phyloP scores from a whole-genome alignment of 2,329 filamentous ascomycete species.

The Cytospora paraplurivora region DNA sequence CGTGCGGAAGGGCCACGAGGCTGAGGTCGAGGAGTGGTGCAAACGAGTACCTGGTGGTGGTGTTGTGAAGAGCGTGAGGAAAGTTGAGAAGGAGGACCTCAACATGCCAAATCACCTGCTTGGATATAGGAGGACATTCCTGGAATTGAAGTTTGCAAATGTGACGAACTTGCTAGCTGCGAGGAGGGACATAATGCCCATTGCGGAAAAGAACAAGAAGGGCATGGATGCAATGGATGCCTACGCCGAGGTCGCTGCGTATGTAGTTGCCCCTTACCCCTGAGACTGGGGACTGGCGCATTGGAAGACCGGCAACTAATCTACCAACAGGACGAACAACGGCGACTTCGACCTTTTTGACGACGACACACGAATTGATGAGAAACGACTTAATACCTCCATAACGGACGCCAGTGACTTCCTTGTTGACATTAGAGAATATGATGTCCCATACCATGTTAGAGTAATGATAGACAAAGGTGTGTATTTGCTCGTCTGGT shows the following conservation, averaged over 20 bases:
- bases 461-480: conserved; percentile 89
- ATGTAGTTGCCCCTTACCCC: conserved; percentile 31
- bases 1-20: conserved; percentile 82
- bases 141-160: conserved; percentile 85
- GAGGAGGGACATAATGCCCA: conserved; percentile 78
- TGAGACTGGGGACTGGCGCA: conserved; percentile 10
- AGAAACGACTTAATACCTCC: conserved; percentile 73
- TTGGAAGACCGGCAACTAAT: conserved; percentile 32
- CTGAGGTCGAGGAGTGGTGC: conserved; percentile 95
- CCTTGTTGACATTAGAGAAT: conserved; percentile 98
- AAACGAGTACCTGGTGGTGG: conserved; percentile 77
- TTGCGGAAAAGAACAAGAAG: conserved; percentile 96
- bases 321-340: conserved; percentile 57
- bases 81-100: conserved; percentile 89
- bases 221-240: conserved; percentile 97
- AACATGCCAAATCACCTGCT: conserved; percentile 94
- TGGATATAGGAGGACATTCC: conserved; percentile 84
- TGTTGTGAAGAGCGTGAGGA: conserved; percentile 74
- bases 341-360: conserved; percentile 95
- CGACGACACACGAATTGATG: conserved; percentile 76
- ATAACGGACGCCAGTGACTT: conserved; percentile 92
- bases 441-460: conserved; percentile 98
- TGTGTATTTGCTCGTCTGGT: background rate
- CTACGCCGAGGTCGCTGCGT: conserved; percentile 94
- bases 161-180: conserved; percentile 85